Percentiles rank a stretch among this genome's conserved stretches.
These are phyloP conservation scores for Helotiales sp. DNA, from an alignment of 2,329 filamentous ascomycete genomes.

Conservation along the genomic window DNA sequence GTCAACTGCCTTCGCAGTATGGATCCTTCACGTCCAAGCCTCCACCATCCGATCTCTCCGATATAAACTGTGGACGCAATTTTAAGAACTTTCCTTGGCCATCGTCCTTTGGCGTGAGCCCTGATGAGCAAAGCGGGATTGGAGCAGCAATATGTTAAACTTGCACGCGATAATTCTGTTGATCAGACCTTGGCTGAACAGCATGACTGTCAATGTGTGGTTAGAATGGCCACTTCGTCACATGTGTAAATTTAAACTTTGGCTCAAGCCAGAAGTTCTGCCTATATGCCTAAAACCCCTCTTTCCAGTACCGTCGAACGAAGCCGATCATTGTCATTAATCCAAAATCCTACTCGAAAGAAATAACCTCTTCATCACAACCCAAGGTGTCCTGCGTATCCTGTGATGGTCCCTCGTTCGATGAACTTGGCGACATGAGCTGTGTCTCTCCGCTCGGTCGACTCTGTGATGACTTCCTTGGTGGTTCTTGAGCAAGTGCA, in stretches of 20 bases:
- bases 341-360: neutral
- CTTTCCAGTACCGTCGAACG: neutral
- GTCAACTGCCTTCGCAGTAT: no score
- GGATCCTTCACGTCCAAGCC: neutral
- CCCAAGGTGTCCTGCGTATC: neutral
- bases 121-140: neutral
- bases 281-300: neutral
- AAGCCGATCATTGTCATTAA: neutral
- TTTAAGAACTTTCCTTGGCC: neutral
- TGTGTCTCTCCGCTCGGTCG: conserved; percentile 8
- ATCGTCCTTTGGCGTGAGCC: neutral
- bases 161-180: neutral
- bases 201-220: neutral
- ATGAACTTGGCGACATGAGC: conserved; percentile 12
- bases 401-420: neutral
- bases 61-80: neutral
- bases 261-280: neutral
- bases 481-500: conserved; percentile 8
- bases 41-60: neutral
- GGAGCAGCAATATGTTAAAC: neutral
- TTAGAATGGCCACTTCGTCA: no score
- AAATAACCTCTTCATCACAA: neutral
- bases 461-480: neutral
- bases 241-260: neutral
- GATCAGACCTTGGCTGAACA: neutral